A percentile compares a stretch with the other conserved stretches of the same genome.
Conservation (phyloP, 2,329 filamentous ascomycete species). For the Colletotrichum sp. region DNA sequence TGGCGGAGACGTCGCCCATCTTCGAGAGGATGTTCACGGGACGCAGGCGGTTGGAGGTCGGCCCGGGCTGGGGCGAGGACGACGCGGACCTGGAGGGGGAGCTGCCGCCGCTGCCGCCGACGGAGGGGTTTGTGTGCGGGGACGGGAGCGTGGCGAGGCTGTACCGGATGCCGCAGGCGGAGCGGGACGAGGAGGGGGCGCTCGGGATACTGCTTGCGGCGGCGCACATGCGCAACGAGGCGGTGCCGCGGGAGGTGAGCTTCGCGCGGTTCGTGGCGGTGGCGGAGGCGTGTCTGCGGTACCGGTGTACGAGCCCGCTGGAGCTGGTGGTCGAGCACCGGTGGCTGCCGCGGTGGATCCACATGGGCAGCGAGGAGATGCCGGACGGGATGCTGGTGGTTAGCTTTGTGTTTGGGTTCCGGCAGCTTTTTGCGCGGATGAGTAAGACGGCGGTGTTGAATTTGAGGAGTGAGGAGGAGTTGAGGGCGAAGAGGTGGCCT, state of each 20-base stretch:
- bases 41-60: slow-evolving; percentile 25
- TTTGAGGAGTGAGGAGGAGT: slow-evolving; percentile 45
- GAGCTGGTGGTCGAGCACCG: slow-evolving; percentile 54
- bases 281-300: slow-evolving; percentile 54
- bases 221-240: slow-evolving; percentile 53
- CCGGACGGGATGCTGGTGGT: slow-evolving; percentile 56
- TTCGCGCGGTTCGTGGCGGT: slow-evolving; percentile 58
- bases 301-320: slow-evolving; percentile 56
- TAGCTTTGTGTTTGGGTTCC: slow-evolving; percentile 56
- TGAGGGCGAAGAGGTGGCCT: slow-evolving; percentile 51
- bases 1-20: slow-evolving; percentile 56
- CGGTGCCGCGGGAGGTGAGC: slow-evolving; percentile 49
- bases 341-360: slow-evolving; percentile 59
- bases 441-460: slow-evolving; percentile 56
- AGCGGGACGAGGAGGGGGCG: slow-evolving; percentile 45
- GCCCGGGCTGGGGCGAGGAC: slow-evolving; percentile 36
- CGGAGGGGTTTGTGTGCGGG: slow-evolving; percentile 41
- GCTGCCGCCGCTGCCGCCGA: slow-evolving; percentile 33
- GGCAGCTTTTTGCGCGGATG: slow-evolving; percentile 53
- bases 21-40: slow-evolving; percentile 54
- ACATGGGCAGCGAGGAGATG: slow-evolving; percentile 51
- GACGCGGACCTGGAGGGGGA: slow-evolving; percentile 39
- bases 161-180: slow-evolving; percentile 59
- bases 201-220: slow-evolving; percentile 56
- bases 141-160: slow-evolving; percentile 51